phyloP scores from a whole-genome alignment of 441 rosid species.

The Theobroma grandiflorum region DNA sequence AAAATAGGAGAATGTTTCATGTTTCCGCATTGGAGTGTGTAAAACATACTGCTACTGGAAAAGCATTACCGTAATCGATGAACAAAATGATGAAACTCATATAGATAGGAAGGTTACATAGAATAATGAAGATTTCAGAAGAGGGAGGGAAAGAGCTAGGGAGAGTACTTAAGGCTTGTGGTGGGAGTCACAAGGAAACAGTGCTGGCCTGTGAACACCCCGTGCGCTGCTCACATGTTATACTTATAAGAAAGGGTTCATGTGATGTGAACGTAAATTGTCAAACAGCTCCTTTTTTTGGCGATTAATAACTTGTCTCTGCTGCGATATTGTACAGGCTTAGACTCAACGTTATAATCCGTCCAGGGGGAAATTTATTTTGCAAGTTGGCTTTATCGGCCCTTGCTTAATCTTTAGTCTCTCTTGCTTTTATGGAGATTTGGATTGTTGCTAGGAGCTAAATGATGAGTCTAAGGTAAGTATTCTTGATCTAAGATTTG shows the following conservation, averaged over 20 bases:
- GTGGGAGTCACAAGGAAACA: conserved; percentile 44
- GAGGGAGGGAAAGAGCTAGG: background rate
- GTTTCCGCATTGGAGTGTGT: background rate
- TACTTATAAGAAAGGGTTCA: conserved; percentile 17
- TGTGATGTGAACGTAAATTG: conserved; percentile 26
- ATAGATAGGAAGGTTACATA: background rate
- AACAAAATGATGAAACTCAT: background rate
- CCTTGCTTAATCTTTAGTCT: conserved; percentile 9
- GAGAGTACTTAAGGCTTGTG: background rate
- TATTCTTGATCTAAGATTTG: conserved; percentile 6
- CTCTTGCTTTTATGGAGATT: conserved; percentile 24
- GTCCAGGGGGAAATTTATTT: background rate
- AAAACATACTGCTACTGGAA: background rate
- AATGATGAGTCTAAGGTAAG: conserved; percentile 6
- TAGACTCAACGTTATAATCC: conserved; percentile 14
- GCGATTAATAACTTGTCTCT: conserved; percentile 5
- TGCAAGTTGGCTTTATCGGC: conserved; percentile 5
- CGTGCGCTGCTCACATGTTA: conserved; percentile 42
- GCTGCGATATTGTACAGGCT: conserved; percentile 15
- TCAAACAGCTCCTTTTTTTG: background rate
- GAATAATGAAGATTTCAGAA: conserved; percentile 8
- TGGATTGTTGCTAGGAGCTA: conserved; percentile 14
- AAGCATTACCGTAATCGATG: background rate
- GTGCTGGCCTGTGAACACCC: conserved; percentile 17
- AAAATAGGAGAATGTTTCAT: conserved; percentile 10